Evolutionary conservation across 371 early-diverging fungal species (phyloP).

Genomic region (Circinella minor): DNA sequence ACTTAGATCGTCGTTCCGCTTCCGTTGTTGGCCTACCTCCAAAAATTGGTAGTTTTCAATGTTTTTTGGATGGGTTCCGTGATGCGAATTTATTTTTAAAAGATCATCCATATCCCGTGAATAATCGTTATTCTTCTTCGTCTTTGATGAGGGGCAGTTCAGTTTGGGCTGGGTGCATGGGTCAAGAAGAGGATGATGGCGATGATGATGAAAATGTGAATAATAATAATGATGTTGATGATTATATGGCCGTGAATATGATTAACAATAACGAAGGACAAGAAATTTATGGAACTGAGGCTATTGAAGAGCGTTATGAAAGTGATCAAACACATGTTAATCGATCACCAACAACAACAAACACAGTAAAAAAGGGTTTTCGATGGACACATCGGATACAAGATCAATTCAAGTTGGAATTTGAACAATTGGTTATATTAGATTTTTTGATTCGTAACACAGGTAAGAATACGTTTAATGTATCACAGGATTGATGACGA

Average conservation of each 20-base stretch:
- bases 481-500: not conserved
- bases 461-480: slow-evolving; percentile 41
- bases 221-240: not conserved
- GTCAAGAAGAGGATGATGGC: slow-evolving; percentile 17
- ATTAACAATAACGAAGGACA: not conserved
- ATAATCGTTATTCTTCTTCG: slow-evolving; percentile 17
- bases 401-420: slow-evolving; percentile 77
- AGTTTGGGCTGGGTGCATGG: slow-evolving; percentile 46
- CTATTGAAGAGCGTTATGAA: slow-evolving; percentile 6
- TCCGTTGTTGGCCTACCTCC: slow-evolving; percentile 56
- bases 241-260: not conserved
- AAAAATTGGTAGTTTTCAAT: slow-evolving; percentile 88
- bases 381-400: slow-evolving; percentile 71
- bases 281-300: slow-evolving; percentile 2
- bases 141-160: slow-evolving; percentile 20
- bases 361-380: slow-evolving; percentile 28
- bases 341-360: slow-evolving; percentile 7
- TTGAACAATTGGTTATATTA: slow-evolving; percentile 83
- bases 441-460: slow-evolving; percentile 94
- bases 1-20: slow-evolving; percentile 57
- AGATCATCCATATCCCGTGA: slow-evolving; percentile 60
- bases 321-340: slow-evolving; percentile 12
- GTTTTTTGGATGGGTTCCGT: slow-evolving; percentile 81
- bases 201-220: slow-evolving; percentile 16
- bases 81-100: slow-evolving; percentile 84